Conservation (phyloP, 2,329 filamentous ascomycete genomes). For the Bipolaris gigantea region DNA sequence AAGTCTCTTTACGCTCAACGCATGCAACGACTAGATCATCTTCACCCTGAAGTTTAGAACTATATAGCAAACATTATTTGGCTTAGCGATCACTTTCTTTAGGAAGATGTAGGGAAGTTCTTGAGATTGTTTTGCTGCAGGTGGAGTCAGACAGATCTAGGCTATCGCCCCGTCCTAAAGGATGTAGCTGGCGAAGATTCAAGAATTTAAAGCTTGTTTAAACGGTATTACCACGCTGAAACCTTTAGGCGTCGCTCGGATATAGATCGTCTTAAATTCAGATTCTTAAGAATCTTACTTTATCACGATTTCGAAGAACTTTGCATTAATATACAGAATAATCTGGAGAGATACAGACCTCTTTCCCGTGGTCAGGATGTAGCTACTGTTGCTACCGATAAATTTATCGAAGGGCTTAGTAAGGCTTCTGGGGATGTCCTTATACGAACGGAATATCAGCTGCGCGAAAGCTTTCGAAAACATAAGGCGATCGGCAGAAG, state of each 20-base stretch:
- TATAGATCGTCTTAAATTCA: slow-evolving; percentile 1
- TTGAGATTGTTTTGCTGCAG: slow-evolving; percentile 4
- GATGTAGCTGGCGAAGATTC: not conserved
- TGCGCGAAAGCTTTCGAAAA: slow-evolving; percentile 3
- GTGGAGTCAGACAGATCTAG: slow-evolving; percentile 1
- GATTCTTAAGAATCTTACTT: slow-evolving; percentile 6
- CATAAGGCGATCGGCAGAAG: slow-evolving; percentile 3
- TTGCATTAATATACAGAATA: slow-evolving; percentile 4
- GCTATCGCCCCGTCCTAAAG: not conserved
- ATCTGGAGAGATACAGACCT: slow-evolving; percentile 5
- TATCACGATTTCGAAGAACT: slow-evolving; percentile 4
- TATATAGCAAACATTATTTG: not conserved
- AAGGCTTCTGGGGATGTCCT: slow-evolving; percentile 2
- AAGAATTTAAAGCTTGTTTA: slow-evolving; percentile 4
- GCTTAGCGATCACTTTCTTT: slow-evolving; percentile 4
- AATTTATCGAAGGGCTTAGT: slow-evolving; percentile 2
- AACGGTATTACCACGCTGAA: not conserved
- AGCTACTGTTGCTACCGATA: slow-evolving; percentile 2
- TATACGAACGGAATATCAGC: slow-evolving; percentile 2
- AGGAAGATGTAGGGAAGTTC: not conserved
- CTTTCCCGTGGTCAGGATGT: not conserved
- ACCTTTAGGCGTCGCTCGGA: not conserved
- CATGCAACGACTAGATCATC: slow-evolving; percentile 3
- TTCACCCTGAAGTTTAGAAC: not conserved
- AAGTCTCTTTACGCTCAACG: slow-evolving; percentile 2